Percentiles rank a stretch among this genome's conserved stretches.
Conservation (phyloP, 805 yeast genomes). For the Ogataea polymorpha region DNA sequence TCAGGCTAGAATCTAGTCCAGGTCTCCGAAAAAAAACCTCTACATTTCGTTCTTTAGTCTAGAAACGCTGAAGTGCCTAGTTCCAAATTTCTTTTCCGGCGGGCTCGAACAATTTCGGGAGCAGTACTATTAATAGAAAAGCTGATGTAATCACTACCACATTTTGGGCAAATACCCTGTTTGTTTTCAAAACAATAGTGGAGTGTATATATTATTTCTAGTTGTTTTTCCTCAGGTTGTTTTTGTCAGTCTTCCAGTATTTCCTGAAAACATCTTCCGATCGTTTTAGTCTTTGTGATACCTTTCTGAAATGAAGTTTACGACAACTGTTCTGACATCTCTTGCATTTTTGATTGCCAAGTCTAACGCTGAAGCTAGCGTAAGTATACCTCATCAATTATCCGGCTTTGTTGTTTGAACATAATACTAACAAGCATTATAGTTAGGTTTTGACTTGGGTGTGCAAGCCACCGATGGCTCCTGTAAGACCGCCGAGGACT, state of each 20-base stretch:
- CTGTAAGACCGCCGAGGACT: conserved; percentile 75
- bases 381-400: conserved; percentile 2
- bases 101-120: neutral
- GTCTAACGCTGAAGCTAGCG: conserved; percentile 26
- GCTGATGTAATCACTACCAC: conserved; percentile 2
- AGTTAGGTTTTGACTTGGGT: conserved; percentile 80
- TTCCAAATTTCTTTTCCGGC: neutral
- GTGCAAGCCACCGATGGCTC: conserved; percentile 69
- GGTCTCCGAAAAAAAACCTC: neutral
- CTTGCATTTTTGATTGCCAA: conserved; percentile 20
- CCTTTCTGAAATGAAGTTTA: conserved; percentile 26
- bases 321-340: conserved; percentile 22
- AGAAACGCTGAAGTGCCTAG: neutral
- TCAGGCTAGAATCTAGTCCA: no score
- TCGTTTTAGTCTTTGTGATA: conserved; percentile 3
- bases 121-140: conserved; percentile 3
- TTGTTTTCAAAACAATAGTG: conserved; percentile 5
- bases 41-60: neutral
- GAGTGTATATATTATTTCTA: neutral
- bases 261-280: conserved; percentile 2
- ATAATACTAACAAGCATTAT: conserved; percentile 4
- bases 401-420: neutral
- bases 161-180: conserved; percentile 6
- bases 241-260: conserved; percentile 2
- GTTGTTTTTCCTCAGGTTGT: conserved; percentile 1